Evolutionary conservation across 805 yeast genomes (phyloP), one percentile per base, ranked within the genome.

Genomic region (Myxozyma melibiosi): DNA sequence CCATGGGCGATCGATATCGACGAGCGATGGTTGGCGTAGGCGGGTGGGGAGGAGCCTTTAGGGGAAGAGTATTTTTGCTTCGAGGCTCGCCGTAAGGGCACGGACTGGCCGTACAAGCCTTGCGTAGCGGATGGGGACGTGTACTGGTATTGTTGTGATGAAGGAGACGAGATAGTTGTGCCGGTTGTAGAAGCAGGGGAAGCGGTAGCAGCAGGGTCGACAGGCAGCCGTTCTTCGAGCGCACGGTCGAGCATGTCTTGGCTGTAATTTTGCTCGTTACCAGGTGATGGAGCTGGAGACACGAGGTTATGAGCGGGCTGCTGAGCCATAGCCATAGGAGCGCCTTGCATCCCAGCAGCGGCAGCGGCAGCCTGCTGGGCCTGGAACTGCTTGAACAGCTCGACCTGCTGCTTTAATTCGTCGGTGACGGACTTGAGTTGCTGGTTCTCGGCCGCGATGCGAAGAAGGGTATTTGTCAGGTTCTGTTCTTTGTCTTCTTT

Each of bases 251-350:
- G 55, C 53, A 61, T 44, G 25, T 61, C 61, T 35, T 55, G 63
- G 31, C 53, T 35, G 42, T 55, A 58, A n/a, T 35, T 45, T 38
- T 33, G 39, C 44, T 60, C 62, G 28, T 27, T 50, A 62, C 76
- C 76, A 13, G 78, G 76, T 0, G 83, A 76, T 7, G 81, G 80
- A 11, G 82, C 83, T 1, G 84, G 85, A 31, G 82, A 77, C 4
- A 80, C 76, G 63, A 77, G 80, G 63, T 79, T 83, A 31, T 64
- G 56, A 9, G 40, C 31, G 9, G 60, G 41, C 18, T 43, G 59
- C 41, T 48, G 57, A 14, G 24, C 20, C 38, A 40, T 34, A 7
- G 57, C 39, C 35, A 35, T 27, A 7, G 54, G 38, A 5, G 28
- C 11, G 13, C 33, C 40, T 9, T 33, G 53, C 41, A 41, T 35